phyloP scores from a whole-genome alignment of 2,329 filamentous ascomycete species.

The Cladosporium halotolerans region DNA sequence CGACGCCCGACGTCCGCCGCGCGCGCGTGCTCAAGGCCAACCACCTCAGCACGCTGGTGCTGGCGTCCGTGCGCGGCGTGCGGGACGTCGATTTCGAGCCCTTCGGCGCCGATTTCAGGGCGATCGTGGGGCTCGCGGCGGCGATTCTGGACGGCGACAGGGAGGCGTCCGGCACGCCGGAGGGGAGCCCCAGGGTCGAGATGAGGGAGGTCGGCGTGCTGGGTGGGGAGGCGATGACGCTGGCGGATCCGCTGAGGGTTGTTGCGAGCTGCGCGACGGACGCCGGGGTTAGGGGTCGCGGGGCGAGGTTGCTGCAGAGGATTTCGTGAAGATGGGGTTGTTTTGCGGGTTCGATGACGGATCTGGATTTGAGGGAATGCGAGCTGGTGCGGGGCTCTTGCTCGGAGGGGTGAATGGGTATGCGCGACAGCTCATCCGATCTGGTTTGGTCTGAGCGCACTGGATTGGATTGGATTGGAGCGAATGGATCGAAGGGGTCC shows the following conservation, averaged over 20 bases:
- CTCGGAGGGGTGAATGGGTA: too few species aligned
- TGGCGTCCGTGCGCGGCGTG: slow-evolving; percentile 19
- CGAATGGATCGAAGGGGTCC: too few species aligned
- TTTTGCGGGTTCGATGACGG: too few species aligned
- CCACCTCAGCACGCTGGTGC: slow-evolving; percentile 27
- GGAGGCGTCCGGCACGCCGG: not conserved
- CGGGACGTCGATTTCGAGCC: slow-evolving; percentile 9
- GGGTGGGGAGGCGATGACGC: not conserved
- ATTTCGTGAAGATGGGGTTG: slow-evolving; percentile 2
- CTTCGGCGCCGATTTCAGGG: slow-evolving; percentile 6
- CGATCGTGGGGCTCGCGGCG: slow-evolving; percentile 12
- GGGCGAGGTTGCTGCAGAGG: slow-evolving; percentile 3
- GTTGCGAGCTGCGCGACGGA: slow-evolving; percentile 8
- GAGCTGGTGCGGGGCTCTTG: too few species aligned
- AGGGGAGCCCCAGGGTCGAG: slow-evolving; percentile 6
- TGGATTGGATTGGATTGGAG: too few species aligned
- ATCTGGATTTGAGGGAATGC: too few species aligned
- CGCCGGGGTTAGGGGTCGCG: not conserved
- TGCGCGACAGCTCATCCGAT: too few species aligned
- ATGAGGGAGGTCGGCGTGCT: slow-evolving; percentile 1
- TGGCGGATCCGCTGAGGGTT: slow-evolving; percentile 7
- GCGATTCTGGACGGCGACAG: slow-evolving; percentile 7
- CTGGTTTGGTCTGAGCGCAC: too few species aligned
- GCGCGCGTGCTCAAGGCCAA: slow-evolving; percentile 29
- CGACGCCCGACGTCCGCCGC: slow-evolving; percentile 22